Evolutionary conservation across 495 filamentous ascomycete genomes (phyloP), one percentile per base, ranked within the genome.

Genomic region (Hyphodiscus hymeniophilus): DNA sequence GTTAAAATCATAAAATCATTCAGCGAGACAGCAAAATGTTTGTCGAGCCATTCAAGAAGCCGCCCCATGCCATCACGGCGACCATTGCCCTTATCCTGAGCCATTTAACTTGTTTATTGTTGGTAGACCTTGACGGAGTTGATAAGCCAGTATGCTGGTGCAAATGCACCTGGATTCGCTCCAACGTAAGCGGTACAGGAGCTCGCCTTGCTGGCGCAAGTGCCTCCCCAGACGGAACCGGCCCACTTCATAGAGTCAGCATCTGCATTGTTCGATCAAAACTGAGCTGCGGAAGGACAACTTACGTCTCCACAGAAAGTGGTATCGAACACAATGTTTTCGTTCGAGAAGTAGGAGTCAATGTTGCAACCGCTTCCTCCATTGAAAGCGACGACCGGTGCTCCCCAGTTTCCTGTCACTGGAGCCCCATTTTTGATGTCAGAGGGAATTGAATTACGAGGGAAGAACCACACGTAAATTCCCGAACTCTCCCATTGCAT

Each of bases 321-420:
- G 2, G 80, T 85, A 67, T 97, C 77, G 59, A 95, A 80, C 42
- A 94, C 73, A 42, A 94, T 83, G 17, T 77, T 74, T 65, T 92
- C 79, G 32, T 81, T 60, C 47, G 66, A 68, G 69, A 95, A 94
- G 42, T 77, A 69, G 3, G 62, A 59, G 41, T 75, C 64, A 48
- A 94, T 79, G 51, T 84, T 64, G 65, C 90, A 94, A 5, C 20
- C 28, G 26, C 45, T 44, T 18, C 34, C 34, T 4, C 48, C 51
- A 45, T 77, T 60, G 58, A 85, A 95, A 49, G 60, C 66, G 5
- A 81, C 87, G 43, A 76, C 69, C 0, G 91, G 88, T 0, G 60
- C 66, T 3, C 87, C 87, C 66, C 87, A 95, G 13, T 55, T 59
- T 15, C 69, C 60, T 15, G 57, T 55, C 12, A 52, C 44, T 0